Conservation (phyloP, 306 rosid genomes). For the Lathyrus oleraceus region DNA sequence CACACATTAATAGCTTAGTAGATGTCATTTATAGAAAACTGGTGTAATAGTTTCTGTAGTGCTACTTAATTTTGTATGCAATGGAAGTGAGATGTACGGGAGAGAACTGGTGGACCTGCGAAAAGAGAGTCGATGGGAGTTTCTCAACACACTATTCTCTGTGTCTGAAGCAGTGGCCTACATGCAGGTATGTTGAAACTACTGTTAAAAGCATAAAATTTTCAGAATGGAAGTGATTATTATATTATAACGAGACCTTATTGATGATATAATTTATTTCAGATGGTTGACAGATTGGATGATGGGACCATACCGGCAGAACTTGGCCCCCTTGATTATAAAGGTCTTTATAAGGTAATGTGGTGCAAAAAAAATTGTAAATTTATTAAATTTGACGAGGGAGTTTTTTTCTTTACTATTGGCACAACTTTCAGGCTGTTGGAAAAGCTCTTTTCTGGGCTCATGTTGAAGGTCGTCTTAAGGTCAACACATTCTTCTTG, state of each 20-base stretch:
- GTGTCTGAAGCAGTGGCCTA: conserved; percentile 99
- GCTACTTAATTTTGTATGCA: conserved; percentile 56
- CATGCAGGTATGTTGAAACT: conserved; percentile 73
- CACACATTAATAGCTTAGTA: conserved; percentile 35
- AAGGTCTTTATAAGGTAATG: conserved; percentile 88
- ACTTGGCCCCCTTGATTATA: conserved; percentile 81
- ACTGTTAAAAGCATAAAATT: conserved; percentile 26
- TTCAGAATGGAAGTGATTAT: conserved; percentile 2
- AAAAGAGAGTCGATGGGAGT: conserved; percentile 86
- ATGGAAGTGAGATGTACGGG: conserved; percentile 92
- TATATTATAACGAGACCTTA: conserved; percentile 3
- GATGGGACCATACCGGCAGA: conserved; percentile 70
- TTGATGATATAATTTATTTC: conserved; percentile 46
- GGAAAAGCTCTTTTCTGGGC: conserved; percentile 97
- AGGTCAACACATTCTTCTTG: conserved; percentile 51
- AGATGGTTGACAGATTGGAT: conserved; percentile 98
- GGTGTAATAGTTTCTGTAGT: conserved; percentile 45
- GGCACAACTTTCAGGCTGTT: conserved; percentile 76
- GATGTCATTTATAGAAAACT: conserved; percentile 37
- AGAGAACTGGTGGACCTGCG: conserved; percentile 98
- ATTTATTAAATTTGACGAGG: conserved; percentile 20
- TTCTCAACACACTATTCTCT: conserved; percentile 91
- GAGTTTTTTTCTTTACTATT: conserved; percentile 40
- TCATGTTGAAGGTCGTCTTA: conserved; percentile 97
- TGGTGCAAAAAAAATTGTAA: conserved; percentile 12